phyloP scores from a whole-genome alignment of 192 early-diverging fungal species.

The Anaeromyces robustus region DNA sequence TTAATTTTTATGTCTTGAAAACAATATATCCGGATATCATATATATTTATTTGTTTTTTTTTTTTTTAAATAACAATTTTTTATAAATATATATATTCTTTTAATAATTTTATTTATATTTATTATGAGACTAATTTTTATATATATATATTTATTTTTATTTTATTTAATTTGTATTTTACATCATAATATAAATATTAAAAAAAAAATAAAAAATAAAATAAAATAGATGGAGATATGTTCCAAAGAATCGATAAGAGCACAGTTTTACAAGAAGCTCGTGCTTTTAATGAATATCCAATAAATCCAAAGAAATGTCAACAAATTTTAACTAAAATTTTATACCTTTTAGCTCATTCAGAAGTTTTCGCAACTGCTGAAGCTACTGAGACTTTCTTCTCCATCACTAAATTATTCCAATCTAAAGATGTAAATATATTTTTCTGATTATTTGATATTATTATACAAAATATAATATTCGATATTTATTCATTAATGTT shows the following conservation, averaged over 20 bases:
- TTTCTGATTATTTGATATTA: neutral
- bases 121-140: too few relatives aligned
- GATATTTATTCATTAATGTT: neutral
- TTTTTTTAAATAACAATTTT: too few relatives aligned
- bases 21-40: too few relatives aligned
- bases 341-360: slow-evolving; percentile 79
- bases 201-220: too few relatives aligned
- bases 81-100: too few relatives aligned
- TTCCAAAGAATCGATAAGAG: slow-evolving; percentile 70
- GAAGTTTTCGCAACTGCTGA: slow-evolving; percentile 83
- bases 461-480: neutral
- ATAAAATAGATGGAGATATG: slow-evolving; percentile 4
- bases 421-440: slow-evolving; percentile 59
- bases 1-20: too few relatives aligned
- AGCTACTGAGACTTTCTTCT: slow-evolving; percentile 95
- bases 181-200: too few relatives aligned
- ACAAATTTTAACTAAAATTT: slow-evolving; percentile 78
- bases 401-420: slow-evolving; percentile 95
- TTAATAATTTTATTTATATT: too few relatives aligned
- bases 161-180: too few relatives aligned
- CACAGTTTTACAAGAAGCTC: slow-evolving; percentile 85
- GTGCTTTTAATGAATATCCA: slow-evolving; percentile 91
- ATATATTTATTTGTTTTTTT: too few relatives aligned
- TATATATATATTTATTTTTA: too few relatives aligned
- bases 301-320: slow-evolving; percentile 90